These are phyloP conservation scores for Candida ipomoeae DNA, from an alignment of 805 yeast species.

Conservation along the genomic window DNA sequence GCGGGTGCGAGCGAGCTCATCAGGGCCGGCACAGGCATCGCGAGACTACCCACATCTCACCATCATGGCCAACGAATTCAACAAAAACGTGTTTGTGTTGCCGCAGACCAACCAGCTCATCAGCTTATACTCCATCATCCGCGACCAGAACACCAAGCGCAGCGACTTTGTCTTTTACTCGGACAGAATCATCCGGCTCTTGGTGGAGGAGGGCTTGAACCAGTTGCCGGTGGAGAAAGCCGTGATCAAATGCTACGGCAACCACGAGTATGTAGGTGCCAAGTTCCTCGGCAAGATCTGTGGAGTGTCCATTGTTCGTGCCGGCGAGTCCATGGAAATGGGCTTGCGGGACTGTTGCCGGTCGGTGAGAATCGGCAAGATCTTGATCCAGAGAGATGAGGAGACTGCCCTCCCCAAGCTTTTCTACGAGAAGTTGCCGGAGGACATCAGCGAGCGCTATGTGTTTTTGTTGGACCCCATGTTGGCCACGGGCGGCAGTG, in stretches of 20 bases:
- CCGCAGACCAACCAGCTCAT: slow-evolving; percentile 87
- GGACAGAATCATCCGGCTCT: slow-evolving; percentile 86
- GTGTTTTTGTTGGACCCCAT: slow-evolving; percentile 93
- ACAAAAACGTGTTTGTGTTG: slow-evolving; percentile 59
- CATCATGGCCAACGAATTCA: slow-evolving; percentile 21
- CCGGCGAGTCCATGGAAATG: slow-evolving; percentile 99
- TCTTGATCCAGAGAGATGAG: slow-evolving; percentile 95
- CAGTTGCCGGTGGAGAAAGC: slow-evolving; percentile 80
- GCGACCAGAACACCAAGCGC: slow-evolving; percentile 75
- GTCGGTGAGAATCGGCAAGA: slow-evolving; percentile 93
- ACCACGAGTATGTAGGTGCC: slow-evolving; percentile 68
- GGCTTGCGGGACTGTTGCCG: slow-evolving; percentile 97
- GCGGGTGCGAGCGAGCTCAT: too few relatives aligned
- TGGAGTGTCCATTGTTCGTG: slow-evolving; percentile 97
- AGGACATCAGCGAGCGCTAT: slow-evolving; percentile 81
- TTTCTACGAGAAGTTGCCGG: slow-evolving; percentile 91
- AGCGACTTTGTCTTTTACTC: slow-evolving; percentile 94
- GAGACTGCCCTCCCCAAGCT: slow-evolving; percentile 92
- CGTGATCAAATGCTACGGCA: slow-evolving; percentile 72
- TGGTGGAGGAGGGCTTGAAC: slow-evolving; percentile 94
- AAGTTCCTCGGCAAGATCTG: slow-evolving; percentile 88
- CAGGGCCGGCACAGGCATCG: background rate
- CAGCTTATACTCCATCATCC: slow-evolving; percentile 85
- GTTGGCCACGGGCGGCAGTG: slow-evolving; percentile 99
- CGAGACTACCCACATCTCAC: background rate